phyloP scores from a whole-genome alignment of 192 early-diverging fungal genomes.

The Glomus cerebriforme region DNA sequence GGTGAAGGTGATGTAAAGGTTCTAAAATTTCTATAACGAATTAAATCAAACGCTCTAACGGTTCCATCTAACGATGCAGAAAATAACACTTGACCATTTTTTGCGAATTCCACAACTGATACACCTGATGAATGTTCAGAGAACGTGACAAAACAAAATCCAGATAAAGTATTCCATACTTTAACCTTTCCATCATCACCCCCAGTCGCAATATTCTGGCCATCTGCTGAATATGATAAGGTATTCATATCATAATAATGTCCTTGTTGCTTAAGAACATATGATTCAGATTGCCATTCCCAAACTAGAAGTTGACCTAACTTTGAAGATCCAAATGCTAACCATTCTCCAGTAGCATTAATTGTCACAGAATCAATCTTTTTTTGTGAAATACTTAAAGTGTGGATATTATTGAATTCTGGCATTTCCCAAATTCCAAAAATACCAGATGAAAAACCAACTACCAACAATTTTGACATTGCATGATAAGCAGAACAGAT shows the following conservation, averaged over 20 bases:
- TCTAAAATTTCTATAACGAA: slow-evolving; percentile 97
- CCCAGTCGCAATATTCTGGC: slow-evolving; percentile 92
- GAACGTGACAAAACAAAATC: slow-evolving; percentile 99
- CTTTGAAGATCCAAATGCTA: slow-evolving; percentile 90
- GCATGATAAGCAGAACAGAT: slow-evolving; percentile 78
- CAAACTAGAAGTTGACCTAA: slow-evolving; percentile 97
- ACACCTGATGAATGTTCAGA: slow-evolving; percentile 86
- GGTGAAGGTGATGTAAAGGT: slow-evolving; percentile 96
- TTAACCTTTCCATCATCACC: slow-evolving; percentile 98
- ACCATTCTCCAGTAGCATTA: slow-evolving; percentile 93
- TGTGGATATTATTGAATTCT: slow-evolving; percentile 91
- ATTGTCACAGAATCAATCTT: slow-evolving; percentile 88
- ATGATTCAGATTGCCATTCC: slow-evolving; percentile 99
- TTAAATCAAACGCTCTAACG: slow-evolving; percentile 96
- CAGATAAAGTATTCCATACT: slow-evolving; percentile 94
- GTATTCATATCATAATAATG: slow-evolving; percentile 94
- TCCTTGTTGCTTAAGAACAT: slow-evolving; percentile 98
- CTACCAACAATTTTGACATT: slow-evolving; percentile 71
- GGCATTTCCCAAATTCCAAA: slow-evolving; percentile 99
- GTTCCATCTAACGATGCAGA: slow-evolving; percentile 97
- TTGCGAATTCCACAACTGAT: slow-evolving; percentile 84
- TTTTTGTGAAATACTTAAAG: slow-evolving; percentile 92
- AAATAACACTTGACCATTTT: slow-evolving; percentile 90
- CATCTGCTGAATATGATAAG: slow-evolving; percentile 87
- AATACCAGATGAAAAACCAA: slow-evolving; percentile 90